Evolutionary conservation across 306 rosid species (phyloP).

Genomic region (Sicyos baderoa): DNA sequence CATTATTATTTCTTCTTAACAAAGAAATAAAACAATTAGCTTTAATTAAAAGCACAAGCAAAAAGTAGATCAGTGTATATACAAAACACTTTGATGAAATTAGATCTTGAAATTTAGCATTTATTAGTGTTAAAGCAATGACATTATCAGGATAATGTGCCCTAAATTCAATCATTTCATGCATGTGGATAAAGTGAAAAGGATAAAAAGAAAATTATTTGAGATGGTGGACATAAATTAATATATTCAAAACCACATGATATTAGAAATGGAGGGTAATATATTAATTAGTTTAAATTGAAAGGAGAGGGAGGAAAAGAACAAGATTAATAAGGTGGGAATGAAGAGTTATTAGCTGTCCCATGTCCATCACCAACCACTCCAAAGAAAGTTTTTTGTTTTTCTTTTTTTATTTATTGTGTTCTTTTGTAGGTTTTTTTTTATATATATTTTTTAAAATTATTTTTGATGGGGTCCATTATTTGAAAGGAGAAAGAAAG

Average conservation of each 20-base stretch:
- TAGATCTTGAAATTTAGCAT: too few species aligned
- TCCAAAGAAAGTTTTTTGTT: neutral
- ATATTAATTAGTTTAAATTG: conserved; percentile 8
- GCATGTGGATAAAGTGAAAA: neutral
- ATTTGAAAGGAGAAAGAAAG: neutral
- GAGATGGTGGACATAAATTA: neutral
- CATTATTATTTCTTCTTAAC: too few species aligned
- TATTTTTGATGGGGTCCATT: conserved; percentile 13
- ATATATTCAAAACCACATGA: neutral
- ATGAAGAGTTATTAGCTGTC: conserved; percentile 6
- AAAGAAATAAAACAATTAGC: too few species aligned
- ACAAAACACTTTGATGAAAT: too few species aligned
- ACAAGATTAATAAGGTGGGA: conserved; percentile 13
- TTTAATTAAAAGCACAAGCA: too few species aligned
- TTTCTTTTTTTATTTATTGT: neutral
- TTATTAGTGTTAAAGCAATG: neutral
- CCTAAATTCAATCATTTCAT: neutral
- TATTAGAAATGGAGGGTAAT: neutral
- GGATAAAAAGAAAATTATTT: neutral
- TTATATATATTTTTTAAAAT: too few species aligned
- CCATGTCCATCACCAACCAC: conserved; percentile 15
- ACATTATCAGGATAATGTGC: neutral
- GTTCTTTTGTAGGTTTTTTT: too few species aligned
- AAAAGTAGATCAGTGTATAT: too few species aligned
- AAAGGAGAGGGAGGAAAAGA: neutral